Conservation (phyloP, 1,139 yeast species). For the Kazachstania sp. region DNA sequence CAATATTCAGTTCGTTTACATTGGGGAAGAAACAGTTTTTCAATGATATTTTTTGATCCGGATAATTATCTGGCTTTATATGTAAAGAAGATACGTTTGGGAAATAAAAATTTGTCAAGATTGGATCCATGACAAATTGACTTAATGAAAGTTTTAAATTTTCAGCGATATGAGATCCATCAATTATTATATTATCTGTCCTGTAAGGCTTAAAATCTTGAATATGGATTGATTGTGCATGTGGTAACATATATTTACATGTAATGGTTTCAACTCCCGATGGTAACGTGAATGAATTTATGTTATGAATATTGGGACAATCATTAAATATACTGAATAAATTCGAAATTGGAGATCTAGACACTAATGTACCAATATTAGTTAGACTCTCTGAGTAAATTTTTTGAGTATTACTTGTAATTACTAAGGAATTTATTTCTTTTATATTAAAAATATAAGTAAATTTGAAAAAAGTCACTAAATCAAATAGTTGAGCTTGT, state of each 20-base stretch:
- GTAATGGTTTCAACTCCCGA: background rate
- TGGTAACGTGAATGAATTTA: conserved; percentile 21
- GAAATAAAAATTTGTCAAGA: conserved; percentile 14
- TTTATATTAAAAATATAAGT: conserved; percentile 18
- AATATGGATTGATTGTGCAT: conserved; percentile 18
- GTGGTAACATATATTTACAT: conserved; percentile 13
- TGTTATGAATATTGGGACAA: conserved; percentile 15
- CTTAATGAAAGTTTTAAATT: conserved; percentile 14
- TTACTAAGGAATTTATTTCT: conserved; percentile 18
- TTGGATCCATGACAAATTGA: conserved; percentile 14
- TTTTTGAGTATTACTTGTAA: conserved; percentile 4
- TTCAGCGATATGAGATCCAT: conserved; percentile 15
- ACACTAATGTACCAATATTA: too few relatives aligned
- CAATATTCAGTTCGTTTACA: conserved; percentile 10
- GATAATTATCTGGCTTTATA: conserved; percentile 8
- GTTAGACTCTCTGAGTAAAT: too few relatives aligned
- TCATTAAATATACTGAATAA: conserved; percentile 10
- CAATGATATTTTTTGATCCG: conserved; percentile 12
- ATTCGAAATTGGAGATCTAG: background rate
- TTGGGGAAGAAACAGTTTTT: conserved; percentile 15
- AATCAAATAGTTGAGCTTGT: conserved; percentile 16
- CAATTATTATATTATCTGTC: conserved; percentile 13
- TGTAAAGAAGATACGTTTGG: conserved; percentile 13
- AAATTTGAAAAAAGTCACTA: conserved; percentile 19
- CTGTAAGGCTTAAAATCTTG: conserved; percentile 13